Base-by-base conservation (phyloP, 176 grass and related monocot species). In the Saccharum spontaneum region DNA sequence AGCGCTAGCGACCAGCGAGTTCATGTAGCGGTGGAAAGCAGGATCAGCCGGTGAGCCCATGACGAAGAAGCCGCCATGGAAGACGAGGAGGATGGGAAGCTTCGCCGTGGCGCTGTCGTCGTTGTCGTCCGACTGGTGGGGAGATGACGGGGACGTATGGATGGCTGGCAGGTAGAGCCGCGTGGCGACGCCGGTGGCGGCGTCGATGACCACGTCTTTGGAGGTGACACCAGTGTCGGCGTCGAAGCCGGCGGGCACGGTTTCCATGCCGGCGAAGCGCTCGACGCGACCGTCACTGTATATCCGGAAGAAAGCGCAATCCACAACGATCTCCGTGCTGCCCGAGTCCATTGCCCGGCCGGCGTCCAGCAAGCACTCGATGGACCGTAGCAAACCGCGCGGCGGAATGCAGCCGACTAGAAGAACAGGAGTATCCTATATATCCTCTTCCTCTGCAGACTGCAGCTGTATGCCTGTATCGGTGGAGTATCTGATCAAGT, bases 11-110 rank as follows among this genome's bases (percentile, higher is more conserved):
- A 59, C 89, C 17, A 94, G 71, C 28, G 70, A 68, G 71, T 90
- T 94, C 54, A 90, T 50, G 79, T 88, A 85, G 79, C 67, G n/a
- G 61, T 87, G 80, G 78, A 74, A 38, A 1, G 1, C 63, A 1
- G 71, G 64, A 1, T 59, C n/a, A 2, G 59, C 59, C 59, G 59
- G 59, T 17, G 90, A 90, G 16, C 86, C 46, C 15, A 89, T 70
- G 68, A 94, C 37, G 55, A 94, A 94, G 61, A 28, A 87, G 12
- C 94, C 94, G 7, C 94, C 94, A 33, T 94, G 94, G 76, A 85
- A 90, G 79, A 90, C 75, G 75, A 94, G 71, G 78, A 82, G n/a
- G 71, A 89, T 36, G 18, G 88, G 83, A 13, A 89, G 71, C 78
- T 82, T 81, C 38, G 30, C 62, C 16, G 30, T 38, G 59, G n/a